These are phyloP conservation scores for Boletus rubroflammeus DNA, from an alignment of 768 basidiomycete genomes.

Conservation along the genomic window DNA sequence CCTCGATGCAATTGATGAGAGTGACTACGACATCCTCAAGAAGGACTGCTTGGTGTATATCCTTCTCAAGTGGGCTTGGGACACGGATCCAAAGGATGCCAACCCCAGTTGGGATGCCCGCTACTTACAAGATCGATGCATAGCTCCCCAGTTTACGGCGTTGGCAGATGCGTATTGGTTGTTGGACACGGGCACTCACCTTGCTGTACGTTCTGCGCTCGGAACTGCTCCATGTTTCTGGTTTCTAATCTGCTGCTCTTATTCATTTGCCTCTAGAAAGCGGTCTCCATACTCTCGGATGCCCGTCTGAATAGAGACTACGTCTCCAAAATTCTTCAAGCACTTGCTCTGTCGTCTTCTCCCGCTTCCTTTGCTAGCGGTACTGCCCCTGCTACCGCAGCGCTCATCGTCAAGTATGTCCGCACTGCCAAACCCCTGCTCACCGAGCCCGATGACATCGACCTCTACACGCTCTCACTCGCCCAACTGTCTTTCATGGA, in stretches of 20 bases:
- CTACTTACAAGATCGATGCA: constrained; percentile 52
- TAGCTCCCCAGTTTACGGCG: constrained; percentile 71
- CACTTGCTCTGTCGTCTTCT: constrained; percentile 41
- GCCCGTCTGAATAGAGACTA: constrained; percentile 72
- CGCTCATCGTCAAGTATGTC: constrained; percentile 67
- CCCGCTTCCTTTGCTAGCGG: constrained; percentile 34
- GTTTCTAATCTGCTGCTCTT: neutral
- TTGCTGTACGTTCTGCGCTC: constrained; percentile 48
- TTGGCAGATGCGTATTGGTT: constrained; percentile 86
- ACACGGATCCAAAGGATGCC: constrained; percentile 56
- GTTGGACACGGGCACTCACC: constrained; percentile 65
- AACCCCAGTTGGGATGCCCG: constrained; percentile 26
- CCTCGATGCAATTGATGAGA: constrained; percentile 56
- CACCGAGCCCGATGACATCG: constrained; percentile 65
- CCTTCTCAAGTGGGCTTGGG: constrained; percentile 74
- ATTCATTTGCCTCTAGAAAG: constrained; percentile 41
- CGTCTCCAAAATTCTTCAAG: constrained; percentile 72
- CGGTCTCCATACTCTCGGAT: constrained; percentile 71
- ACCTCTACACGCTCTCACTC: constrained; percentile 65
- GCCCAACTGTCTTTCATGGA: constrained; percentile 61
- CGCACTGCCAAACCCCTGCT: constrained; percentile 72
- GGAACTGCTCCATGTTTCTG: neutral
- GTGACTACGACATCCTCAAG: constrained; percentile 70
- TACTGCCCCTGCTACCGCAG: constrained; percentile 11
- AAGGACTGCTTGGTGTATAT: constrained; percentile 79